Evolutionary conservation across 495 filamentous ascomycete species (phyloP).

Genomic region (Penicillium lividum): DNA sequence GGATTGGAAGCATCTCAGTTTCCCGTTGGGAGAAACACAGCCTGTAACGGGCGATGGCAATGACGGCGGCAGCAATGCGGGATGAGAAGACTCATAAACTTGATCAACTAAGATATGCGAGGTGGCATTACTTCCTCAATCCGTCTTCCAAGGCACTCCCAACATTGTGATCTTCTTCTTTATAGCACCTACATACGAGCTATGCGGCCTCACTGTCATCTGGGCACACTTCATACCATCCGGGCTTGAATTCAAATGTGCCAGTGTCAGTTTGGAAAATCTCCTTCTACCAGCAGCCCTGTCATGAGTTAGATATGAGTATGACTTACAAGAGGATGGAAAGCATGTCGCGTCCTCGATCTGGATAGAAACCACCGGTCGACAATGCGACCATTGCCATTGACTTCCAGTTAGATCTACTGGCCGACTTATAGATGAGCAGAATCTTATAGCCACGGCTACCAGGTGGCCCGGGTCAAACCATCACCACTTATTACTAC

Average conservation of each 20-base stretch:
- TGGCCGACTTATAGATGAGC: too few species aligned
- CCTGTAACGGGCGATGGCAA: constrained; percentile 15
- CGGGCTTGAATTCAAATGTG: neutral
- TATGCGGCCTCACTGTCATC: neutral
- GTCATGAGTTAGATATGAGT: neutral
- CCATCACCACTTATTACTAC: too few species aligned
- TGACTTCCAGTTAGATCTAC: neutral
- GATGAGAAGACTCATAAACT: neutral
- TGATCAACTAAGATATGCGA: neutral
- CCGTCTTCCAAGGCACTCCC: too few species aligned
- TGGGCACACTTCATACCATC: neutral
- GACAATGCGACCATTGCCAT: neutral
- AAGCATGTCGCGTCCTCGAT: neutral
- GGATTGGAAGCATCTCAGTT: constrained; percentile 83
- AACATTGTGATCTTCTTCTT: too few species aligned
- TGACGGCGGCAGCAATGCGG: constrained; percentile 5
- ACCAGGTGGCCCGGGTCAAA: too few species aligned
- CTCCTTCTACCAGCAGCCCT: neutral
- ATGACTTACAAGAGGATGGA: neutral
- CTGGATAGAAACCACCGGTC: too few species aligned
- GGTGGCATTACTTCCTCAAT: too few species aligned
- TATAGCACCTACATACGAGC: neutral
- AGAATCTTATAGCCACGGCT: too few species aligned
- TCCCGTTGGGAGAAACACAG: constrained; percentile 39
- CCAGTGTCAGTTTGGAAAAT: neutral